Evolutionary conservation across 2,329 filamentous ascomycete species (phyloP).

Genomic region (Didymella pomorum): DNA sequence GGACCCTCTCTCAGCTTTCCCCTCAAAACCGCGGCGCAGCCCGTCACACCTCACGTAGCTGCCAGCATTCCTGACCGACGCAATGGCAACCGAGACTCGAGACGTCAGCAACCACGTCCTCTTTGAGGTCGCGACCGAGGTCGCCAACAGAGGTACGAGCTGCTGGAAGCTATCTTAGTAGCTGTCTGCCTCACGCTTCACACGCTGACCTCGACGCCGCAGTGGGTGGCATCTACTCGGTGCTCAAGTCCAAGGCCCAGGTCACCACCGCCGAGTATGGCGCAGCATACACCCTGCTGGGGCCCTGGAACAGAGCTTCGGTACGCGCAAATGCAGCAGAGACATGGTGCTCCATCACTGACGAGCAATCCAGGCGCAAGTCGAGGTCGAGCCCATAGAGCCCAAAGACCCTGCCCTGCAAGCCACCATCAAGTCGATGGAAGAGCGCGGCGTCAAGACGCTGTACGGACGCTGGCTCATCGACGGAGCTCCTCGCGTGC

Average conservation of each 20-base stretch:
- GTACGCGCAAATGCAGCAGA: slow-evolving; percentile 61
- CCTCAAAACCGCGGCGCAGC: slow-evolving; percentile 22
- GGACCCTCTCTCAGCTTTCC: slow-evolving; percentile 28
- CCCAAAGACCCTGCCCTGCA: slow-evolving; percentile 81
- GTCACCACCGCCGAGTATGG: slow-evolving; percentile 99
- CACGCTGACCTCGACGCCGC: slow-evolving; percentile 26
- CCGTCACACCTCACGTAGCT: slow-evolving; percentile 12
- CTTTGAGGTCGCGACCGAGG: slow-evolving; percentile 96
- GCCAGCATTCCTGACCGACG: slow-evolving; percentile 19
- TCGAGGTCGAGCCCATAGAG: slow-evolving; percentile 93
- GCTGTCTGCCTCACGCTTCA: slow-evolving; percentile 13
- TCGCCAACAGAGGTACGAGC: slow-evolving; percentile 85
- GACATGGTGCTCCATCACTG: slow-evolving; percentile 16
- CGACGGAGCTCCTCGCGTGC: slow-evolving; percentile 90
- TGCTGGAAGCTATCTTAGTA: slow-evolving; percentile 3
- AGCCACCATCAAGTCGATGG: slow-evolving; percentile 90
- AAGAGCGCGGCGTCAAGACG: slow-evolving; percentile 85
- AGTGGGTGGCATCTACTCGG: slow-evolving; percentile 99
- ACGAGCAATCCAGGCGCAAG: slow-evolving; percentile 73
- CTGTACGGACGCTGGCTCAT: slow-evolving; percentile 98
- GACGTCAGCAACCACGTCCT: slow-evolving; percentile 96
- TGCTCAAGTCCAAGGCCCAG: slow-evolving; percentile 97
- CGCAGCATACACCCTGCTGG: slow-evolving; percentile 93
- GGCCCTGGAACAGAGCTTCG: slow-evolving; percentile 89
- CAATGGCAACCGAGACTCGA: slow-evolving; percentile 50